Evolutionary conservation across 805 yeast species (phyloP).

Genomic region (Sporopachydermia lactativora): DNA sequence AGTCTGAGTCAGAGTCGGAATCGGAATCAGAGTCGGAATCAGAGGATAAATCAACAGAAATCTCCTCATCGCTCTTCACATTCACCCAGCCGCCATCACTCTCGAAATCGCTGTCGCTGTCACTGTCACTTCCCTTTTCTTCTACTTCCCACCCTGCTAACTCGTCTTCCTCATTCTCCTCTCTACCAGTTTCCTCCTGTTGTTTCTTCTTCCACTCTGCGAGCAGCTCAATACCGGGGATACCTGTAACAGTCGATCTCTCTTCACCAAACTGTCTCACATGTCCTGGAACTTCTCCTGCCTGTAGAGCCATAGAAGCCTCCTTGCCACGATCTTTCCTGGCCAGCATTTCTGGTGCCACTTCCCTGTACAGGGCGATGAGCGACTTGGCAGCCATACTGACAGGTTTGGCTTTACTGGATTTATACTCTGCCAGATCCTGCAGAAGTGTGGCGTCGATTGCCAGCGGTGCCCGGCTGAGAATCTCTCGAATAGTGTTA

Average conservation of each 20-base stretch:
- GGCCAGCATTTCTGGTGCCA: slow-evolving; percentile 90
- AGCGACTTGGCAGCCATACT: slow-evolving; percentile 88
- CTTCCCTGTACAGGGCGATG: slow-evolving; percentile 76
- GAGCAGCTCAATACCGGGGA: slow-evolving; percentile 84
- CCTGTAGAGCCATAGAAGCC: slow-evolving; percentile 71
- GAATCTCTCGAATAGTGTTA: slow-evolving; percentile 86
- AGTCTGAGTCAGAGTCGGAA: slow-evolving; percentile 36
- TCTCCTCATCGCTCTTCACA: slow-evolving; percentile 69
- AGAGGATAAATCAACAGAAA: not conserved
- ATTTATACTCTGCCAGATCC: slow-evolving; percentile 81
- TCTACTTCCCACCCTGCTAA: slow-evolving; percentile 45
- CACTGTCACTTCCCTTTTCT: slow-evolving; percentile 33
- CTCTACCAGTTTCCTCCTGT: slow-evolving; percentile 39
- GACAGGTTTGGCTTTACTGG: slow-evolving; percentile 88
- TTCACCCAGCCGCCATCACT: slow-evolving; percentile 89
- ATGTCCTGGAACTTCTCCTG: slow-evolving; percentile 33
- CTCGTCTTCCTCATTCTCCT: slow-evolving; percentile 45
- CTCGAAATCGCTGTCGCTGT: slow-evolving; percentile 25
- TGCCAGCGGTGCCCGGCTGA: slow-evolving; percentile 88
- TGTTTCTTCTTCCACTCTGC: slow-evolving; percentile 71
- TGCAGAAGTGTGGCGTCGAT: slow-evolving; percentile 79
- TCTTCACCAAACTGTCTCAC: slow-evolving; percentile 62
- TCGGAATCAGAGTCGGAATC: slow-evolving; percentile 27
- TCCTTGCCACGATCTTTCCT: slow-evolving; percentile 87
- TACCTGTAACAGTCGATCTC: slow-evolving; percentile 42